Conservation (phyloP, 2,329 filamentous ascomycete species). For the Xylaria sp. region DNA sequence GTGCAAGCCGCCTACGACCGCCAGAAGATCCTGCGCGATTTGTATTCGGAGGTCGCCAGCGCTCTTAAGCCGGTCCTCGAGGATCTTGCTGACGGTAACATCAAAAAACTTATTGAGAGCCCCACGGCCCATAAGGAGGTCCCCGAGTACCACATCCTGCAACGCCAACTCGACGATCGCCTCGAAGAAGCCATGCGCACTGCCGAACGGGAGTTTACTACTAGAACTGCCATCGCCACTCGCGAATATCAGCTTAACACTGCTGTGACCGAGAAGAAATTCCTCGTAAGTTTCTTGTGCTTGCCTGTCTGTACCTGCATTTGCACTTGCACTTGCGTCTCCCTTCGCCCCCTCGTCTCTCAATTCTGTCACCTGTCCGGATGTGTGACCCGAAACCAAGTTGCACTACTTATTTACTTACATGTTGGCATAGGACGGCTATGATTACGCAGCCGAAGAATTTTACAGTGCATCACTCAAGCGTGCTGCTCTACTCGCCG, state of each 20-base stretch:
- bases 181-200: conserved; percentile 48
- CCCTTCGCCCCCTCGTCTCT: not conserved
- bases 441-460: conserved; percentile 46
- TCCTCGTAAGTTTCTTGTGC: conserved; percentile 53
- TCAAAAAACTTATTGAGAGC: conserved; percentile 67
- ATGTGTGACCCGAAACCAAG: conserved; percentile 20
- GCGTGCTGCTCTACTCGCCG: conserved; percentile 44
- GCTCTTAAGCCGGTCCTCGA: conserved; percentile 72
- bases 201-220: conserved; percentile 50
- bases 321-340: conserved; percentile 22
- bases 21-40: conserved; percentile 73
- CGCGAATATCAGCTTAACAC: conserved; percentile 52
- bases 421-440: conserved; percentile 43
- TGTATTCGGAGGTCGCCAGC: conserved; percentile 71
- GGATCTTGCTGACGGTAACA: conserved; percentile 70
- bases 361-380: conserved; percentile 21
- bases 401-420: conserved; percentile 36
- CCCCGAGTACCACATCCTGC: conserved; percentile 64
- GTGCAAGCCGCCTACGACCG: conserved; percentile 71
- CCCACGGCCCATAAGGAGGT: conserved; percentile 64
- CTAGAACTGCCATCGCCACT: conserved; percentile 49
- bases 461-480: conserved; percentile 48
- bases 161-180: conserved; percentile 62
- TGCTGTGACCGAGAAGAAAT: conserved; percentile 55
- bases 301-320: too few species aligned